Percentiles rank a stretch among this genome's conserved stretches.
Evolutionary conservation across 805 yeast genomes (phyloP).

Genomic region (Metschnikowia lachancei): DNA sequence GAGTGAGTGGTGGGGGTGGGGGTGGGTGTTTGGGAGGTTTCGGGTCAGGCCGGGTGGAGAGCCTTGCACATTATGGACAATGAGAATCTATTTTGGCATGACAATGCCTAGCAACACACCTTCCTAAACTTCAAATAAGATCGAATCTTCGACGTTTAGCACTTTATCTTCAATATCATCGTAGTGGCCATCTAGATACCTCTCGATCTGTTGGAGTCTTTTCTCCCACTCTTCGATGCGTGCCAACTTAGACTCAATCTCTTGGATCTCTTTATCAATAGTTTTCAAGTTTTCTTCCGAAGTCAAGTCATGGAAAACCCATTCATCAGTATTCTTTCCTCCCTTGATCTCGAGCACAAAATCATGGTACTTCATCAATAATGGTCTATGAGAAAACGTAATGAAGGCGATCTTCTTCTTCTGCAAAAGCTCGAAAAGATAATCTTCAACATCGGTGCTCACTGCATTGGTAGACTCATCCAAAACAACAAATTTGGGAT

Average conservation of each 20-base stretch:
- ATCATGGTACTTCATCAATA: conserved; percentile 81
- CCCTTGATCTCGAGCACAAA: conserved; percentile 66
- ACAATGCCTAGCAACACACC: no score
- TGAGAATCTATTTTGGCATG: no score
- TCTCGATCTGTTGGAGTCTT: conserved; percentile 58
- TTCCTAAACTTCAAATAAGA: conserved; percentile 13
- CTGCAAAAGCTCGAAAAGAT: conserved; percentile 72
- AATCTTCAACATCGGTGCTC: conserved; percentile 84
- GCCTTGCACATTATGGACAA: no score
- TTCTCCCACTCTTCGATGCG: conserved; percentile 57
- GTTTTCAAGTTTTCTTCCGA: conserved; percentile 63
- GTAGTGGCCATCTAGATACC: conserved; percentile 44
- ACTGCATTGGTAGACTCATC: conserved; percentile 97
- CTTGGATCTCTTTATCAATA: conserved; percentile 73
- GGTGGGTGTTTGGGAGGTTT: no score
- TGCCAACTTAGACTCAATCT: conserved; percentile 57
- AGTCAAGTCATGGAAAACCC: conserved; percentile 57
- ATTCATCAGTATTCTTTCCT: conserved; percentile 38
- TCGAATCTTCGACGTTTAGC: conserved; percentile 9
- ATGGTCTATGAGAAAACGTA: conserved; percentile 80
- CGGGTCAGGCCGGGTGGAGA: no score
- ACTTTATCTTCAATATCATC: conserved; percentile 18
- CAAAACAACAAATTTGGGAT: conserved; percentile 75
- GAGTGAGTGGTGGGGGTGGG: no score
- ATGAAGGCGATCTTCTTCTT: conserved; percentile 69